phyloP scores from a whole-genome alignment of 306 rosid species.

The Oxytropis ochrocephala region DNA sequence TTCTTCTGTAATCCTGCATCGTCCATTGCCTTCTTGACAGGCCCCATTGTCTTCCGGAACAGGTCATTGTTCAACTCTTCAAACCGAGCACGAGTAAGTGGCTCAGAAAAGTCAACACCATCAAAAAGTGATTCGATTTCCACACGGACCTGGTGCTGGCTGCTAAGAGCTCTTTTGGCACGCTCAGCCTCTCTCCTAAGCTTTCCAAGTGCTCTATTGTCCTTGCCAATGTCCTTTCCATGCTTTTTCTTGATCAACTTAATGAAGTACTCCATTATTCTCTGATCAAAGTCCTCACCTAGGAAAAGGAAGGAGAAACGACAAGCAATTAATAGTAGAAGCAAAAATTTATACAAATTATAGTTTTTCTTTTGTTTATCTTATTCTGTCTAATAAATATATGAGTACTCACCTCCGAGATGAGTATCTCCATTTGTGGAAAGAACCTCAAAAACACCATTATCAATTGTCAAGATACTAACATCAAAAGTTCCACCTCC shows the following conservation, averaged over 20 bases:
- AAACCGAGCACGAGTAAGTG: conserved; percentile 87
- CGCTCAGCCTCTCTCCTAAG: conserved; percentile 90
- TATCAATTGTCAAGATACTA: conserved; percentile 96
- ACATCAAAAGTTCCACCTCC: conserved; percentile 99
- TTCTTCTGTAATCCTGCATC: conserved; percentile 92
- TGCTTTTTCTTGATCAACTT: conserved; percentile 96
- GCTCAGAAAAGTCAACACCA: conserved; percentile 80
- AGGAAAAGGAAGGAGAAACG: background rate
- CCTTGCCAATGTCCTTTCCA: conserved; percentile 94
- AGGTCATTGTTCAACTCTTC: conserved; percentile 95
- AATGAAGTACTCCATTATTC: conserved; percentile 96
- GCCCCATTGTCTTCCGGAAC: conserved; percentile 98
- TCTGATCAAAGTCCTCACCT: conserved; percentile 96
- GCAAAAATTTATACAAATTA: background rate
- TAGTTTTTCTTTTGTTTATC: background rate
- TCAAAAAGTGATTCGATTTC: conserved; percentile 97
- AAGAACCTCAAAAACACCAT: conserved; percentile 96
- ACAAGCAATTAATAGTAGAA: background rate
- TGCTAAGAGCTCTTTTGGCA: conserved; percentile 98
- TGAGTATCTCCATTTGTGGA: conserved; percentile 97
- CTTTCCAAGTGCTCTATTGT: conserved; percentile 95
- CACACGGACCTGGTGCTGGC: conserved; percentile 99
- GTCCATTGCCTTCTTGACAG: conserved; percentile 96
- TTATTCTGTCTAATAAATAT: background rate
- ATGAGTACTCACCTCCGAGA: conserved; percentile 71